Base-by-base conservation (phyloP, 345 rosid genomes). In the Citrus sinensis region DNA sequence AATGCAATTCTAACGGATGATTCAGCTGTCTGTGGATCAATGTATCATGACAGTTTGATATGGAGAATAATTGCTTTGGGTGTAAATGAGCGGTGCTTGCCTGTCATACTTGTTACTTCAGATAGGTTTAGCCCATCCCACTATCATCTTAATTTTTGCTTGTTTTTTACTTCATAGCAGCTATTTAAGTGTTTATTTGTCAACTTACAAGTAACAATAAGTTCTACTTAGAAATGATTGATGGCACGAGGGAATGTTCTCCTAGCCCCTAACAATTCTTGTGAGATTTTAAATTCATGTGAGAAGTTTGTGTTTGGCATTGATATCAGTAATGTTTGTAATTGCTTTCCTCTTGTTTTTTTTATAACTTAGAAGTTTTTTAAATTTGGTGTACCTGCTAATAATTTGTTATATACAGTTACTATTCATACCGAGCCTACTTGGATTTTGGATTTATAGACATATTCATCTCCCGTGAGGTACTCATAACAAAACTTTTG, bases 401-500 rank as follows among this genome's bases (percentile, higher is more conserved):
- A 84, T 87, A 56, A 70, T 29, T 20, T 59, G 46, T 77, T 77
- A 56, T 76, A 34, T 61, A 74, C 93, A 94, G 98, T 88, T 92
- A 97, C 91, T 94, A 94, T 84, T 94, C 98, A 39, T 93, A 90
- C 77, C 87, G 70, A 81, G 98, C 97, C 54, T 93, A 67, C 86
- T 79, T 86, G 80, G 99, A 97, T 84, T 93, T 88, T 79, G 98
- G 98, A 71, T 94, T 90, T 84, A 90, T 89, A 8, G 92, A 93
- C 80, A 85, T 93, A 76, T 97, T 93, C 83, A 86, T 94, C 84
- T 94, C 99, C 54, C 96, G 94, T n/a, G 98, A 97, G 99, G 99
- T 97, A 93, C 64, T 56, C 6, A 2, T 27, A 71, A 62, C 71
- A 76, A 29, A 65, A 71, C 58, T 34, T 32, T 7, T 70, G 16